phyloP scores from a whole-genome alignment of 2,329 filamentous ascomycete genomes.

The Akanthomyces dipterigenus region DNA sequence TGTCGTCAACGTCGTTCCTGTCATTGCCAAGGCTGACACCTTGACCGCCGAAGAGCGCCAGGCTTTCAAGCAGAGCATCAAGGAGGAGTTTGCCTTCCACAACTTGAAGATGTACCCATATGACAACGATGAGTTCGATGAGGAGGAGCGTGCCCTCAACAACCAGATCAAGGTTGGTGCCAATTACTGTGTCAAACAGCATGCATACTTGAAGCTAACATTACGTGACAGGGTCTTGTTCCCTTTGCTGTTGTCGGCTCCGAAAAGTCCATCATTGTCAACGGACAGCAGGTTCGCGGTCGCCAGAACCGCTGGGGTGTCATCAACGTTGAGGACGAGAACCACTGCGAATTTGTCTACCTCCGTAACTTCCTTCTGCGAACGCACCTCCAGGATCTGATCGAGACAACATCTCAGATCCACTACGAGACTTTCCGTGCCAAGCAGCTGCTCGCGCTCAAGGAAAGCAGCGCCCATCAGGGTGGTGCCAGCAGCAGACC shows the following conservation, averaged over 20 bases:
- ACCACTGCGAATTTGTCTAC: slow-evolving; percentile 99
- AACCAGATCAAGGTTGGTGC: slow-evolving; percentile 82
- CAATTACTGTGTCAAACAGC: neutral
- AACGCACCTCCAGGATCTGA: slow-evolving; percentile 96
- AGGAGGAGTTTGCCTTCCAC: slow-evolving; percentile 99
- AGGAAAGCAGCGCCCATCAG: slow-evolving; percentile 84
- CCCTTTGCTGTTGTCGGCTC: slow-evolving; percentile 97
- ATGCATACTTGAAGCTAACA: slow-evolving; percentile 26
- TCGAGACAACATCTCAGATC: slow-evolving; percentile 98
- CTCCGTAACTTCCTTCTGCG: slow-evolving; percentile 97
- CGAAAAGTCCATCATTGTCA: slow-evolving; percentile 95
- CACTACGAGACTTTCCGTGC: slow-evolving; percentile 99
- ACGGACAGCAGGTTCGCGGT: slow-evolving; percentile 93
- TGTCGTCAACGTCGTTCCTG: slow-evolving; percentile 97
- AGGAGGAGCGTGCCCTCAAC: slow-evolving; percentile 91
- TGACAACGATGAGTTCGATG: slow-evolving; percentile 97
- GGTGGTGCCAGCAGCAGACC: slow-evolving; percentile 72
- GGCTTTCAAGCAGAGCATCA: slow-evolving; percentile 98
- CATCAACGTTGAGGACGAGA: slow-evolving; percentile 99
- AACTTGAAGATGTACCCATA: slow-evolving; percentile 99
- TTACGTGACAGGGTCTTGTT: slow-evolving; percentile 64
- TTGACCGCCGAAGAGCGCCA: slow-evolving; percentile 91
- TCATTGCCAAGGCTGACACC: slow-evolving; percentile 97
- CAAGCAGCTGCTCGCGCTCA: slow-evolving; percentile 95
- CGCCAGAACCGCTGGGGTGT: slow-evolving; percentile 99